Evolutionary conservation across 2,329 filamentous ascomycete genomes (phyloP), one percentile per base, ranked within the genome.

Genomic region (Pseudocercospora fijiensis): DNA sequence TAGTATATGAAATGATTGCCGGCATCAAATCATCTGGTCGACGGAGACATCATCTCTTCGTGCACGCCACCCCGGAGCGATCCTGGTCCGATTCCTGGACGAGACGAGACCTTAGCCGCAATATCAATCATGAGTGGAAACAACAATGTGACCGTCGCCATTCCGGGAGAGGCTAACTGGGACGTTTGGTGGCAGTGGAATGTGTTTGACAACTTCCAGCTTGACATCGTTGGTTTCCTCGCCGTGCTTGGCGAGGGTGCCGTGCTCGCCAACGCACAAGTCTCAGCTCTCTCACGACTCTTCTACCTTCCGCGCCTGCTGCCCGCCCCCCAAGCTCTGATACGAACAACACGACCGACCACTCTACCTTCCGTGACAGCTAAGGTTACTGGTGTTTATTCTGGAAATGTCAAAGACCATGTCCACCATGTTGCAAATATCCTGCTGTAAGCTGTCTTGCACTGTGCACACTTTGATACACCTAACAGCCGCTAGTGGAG

Each of bases 201-300:
- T 37, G 64, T 67, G 10, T 69, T 79, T 24, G 65, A 74, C 10
- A 71, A 78, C 57, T 77, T 84, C 57, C 81, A 84, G 68, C 78
- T 84, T 55, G 82, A 85, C 69, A 84, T 84, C 55, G 82, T 85
- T 63, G 82, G 82, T 71, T 83, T 83, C 70, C 79, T 84, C n/a
- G 82, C 82, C 62, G 81, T 84, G 65, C 73, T 84, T 27, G 82
- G 82, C 52, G 53, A 84, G 72, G 80, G 81, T 74, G 81, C 67
- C 78, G 55, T 84, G 22, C 73, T 80, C 6, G 78, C 80, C 47
- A 83, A 82, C 66, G 80, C 81, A 18, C 80, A 83, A 70, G 80
- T 84, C 22, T 78, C 80, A 4, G 81, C 81, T 0, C 75, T 83
- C 4, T 83, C 81, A 10, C 76, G 72, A 70, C 79, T 82, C 70